Percentiles rank a stretch among this genome's conserved stretches.
Conservation (phyloP, 2,329 filamentous ascomycete species). For the Penicillium sp. region DNA sequence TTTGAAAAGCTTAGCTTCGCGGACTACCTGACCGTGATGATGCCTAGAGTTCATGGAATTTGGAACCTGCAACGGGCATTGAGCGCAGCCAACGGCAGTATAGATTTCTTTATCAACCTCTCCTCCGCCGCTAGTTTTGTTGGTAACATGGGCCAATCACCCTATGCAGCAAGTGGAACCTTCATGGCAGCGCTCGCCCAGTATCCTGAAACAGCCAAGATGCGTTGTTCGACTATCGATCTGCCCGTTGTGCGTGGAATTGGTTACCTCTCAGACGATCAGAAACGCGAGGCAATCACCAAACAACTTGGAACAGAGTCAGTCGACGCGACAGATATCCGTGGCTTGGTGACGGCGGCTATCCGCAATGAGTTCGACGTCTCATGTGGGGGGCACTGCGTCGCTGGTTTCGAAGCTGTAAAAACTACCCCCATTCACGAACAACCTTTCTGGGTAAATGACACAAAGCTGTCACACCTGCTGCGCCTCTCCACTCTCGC, state of each 20-base stretch:
- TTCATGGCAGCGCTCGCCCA: constrained; percentile 27
- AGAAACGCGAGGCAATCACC: constrained; percentile 20
- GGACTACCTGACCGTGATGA: constrained; percentile 26
- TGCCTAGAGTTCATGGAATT: constrained; percentile 27
- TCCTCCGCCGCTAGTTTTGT: constrained; percentile 30
- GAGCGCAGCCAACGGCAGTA: constrained; percentile 3
- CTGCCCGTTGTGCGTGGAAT: constrained; percentile 22
- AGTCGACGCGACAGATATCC: constrained; percentile 23
- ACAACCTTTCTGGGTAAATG: constrained; percentile 24
- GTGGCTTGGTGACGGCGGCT: constrained; percentile 23
- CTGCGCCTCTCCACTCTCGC: constrained; percentile 23
- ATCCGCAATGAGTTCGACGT: constrained; percentile 23
- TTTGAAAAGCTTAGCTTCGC: constrained; percentile 31
- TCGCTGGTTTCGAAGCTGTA: constrained; percentile 23
- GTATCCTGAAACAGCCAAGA: constrained; percentile 52
- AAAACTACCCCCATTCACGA: constrained; percentile 17
- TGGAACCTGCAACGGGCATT: constrained; percentile 34
- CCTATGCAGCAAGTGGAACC: constrained; percentile 54
- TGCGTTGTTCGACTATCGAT: constrained; percentile 48
- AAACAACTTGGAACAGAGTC: constrained; percentile 21
- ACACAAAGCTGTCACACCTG: constrained; percentile 21
- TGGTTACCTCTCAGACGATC: constrained; percentile 24
- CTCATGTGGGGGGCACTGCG: constrained; percentile 22
- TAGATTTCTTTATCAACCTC: constrained; percentile 31
- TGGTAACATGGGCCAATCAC: constrained; percentile 54